Conservation (phyloP, 495 filamentous ascomycete species). For the Penicillium antarcticum region DNA sequence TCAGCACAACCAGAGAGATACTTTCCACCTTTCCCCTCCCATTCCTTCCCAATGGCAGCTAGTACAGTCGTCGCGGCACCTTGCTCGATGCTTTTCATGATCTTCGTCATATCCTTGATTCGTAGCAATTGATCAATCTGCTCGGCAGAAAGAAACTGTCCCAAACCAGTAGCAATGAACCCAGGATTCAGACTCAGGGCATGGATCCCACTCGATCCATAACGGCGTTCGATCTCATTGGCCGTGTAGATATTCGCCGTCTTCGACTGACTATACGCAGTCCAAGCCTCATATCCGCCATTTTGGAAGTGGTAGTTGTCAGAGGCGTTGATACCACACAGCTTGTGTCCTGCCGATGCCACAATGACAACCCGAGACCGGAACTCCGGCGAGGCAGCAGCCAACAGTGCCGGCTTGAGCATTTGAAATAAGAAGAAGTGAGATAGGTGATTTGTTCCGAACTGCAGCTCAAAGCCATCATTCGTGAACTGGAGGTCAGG, state of each 20-base stretch:
- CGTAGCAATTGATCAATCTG: constrained; percentile 9
- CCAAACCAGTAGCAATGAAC: constrained; percentile 23
- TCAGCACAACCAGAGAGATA: constrained; percentile 37
- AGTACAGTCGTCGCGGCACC: constrained; percentile 44
- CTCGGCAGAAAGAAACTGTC: constrained; percentile 14
- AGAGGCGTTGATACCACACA: constrained; percentile 12
- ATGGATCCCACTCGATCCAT: constrained; percentile 36
- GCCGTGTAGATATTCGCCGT: constrained; percentile 40
- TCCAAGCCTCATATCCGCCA: constrained; percentile 31
- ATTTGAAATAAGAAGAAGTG: constrained; percentile 52
- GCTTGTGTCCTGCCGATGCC: constrained; percentile 34
- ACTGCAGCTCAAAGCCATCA: constrained; percentile 47
- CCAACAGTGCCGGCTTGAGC: constrained; percentile 41
- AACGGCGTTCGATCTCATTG: constrained; percentile 45
- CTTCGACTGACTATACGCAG: constrained; percentile 38
- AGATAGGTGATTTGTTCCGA: constrained; percentile 47
- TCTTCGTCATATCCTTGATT: constrained; percentile 20
- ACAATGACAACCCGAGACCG: constrained; percentile 45
- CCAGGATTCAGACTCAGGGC: constrained; percentile 42
- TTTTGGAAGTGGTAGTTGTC: constrained; percentile 29
- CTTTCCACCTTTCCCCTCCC: constrained; percentile 39
- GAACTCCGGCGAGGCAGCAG: constrained; percentile 33
- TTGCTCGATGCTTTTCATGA: constrained; percentile 32
- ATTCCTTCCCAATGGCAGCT: constrained; percentile 36
- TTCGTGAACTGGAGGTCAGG: constrained; percentile 34